Percentiles rank a stretch among this genome's conserved stretches.
Evolutionary conservation across 306 rosid genomes (phyloP).

Genomic region (Lablab purpureus): DNA sequence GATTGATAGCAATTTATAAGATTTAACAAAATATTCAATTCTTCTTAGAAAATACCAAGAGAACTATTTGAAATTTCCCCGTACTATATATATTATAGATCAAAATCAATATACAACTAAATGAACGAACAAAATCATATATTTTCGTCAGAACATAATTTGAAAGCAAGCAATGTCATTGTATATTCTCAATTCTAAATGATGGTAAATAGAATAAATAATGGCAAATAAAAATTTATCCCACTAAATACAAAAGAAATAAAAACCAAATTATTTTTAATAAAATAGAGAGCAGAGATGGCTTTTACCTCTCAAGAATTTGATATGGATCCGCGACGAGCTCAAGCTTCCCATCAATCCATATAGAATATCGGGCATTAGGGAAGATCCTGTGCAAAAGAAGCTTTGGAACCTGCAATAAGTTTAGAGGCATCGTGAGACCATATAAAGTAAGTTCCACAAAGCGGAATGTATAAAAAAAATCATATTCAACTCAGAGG

Average conservation of each 20-base stretch:
- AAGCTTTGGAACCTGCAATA: slow-evolving; percentile 92
- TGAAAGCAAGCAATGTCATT: slow-evolving; percentile 28
- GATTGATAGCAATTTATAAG: slow-evolving; percentile 11
- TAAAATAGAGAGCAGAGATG: slow-evolving; percentile 6
- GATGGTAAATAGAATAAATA: slow-evolving; percentile 34
- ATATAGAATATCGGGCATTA: slow-evolving; percentile 81
- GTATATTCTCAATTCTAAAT: slow-evolving; percentile 4
- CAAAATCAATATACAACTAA: neutral
- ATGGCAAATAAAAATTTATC: slow-evolving; percentile 19
- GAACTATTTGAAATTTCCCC: neutral
- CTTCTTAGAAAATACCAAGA: slow-evolving; percentile 16
- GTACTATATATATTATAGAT: neutral
- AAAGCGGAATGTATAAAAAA: slow-evolving; percentile 7
- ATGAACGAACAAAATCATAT: slow-evolving; percentile 17
- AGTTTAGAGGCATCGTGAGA: slow-evolving; percentile 34
- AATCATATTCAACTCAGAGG: slow-evolving; percentile 25
- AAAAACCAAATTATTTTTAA: slow-evolving; percentile 19
- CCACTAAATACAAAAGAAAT: slow-evolving; percentile 26
- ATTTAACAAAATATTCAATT: neutral
- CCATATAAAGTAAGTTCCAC: slow-evolving; percentile 29
- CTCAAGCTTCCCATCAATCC: slow-evolving; percentile 97
- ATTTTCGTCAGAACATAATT: slow-evolving; percentile 13
- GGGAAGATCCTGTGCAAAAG: slow-evolving; percentile 96
- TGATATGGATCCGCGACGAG: slow-evolving; percentile 88
- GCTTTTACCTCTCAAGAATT: slow-evolving; percentile 83